Evolutionary conservation across 345 rosid species (phyloP).

Genomic region (Dipteronia dyeriana): DNA sequence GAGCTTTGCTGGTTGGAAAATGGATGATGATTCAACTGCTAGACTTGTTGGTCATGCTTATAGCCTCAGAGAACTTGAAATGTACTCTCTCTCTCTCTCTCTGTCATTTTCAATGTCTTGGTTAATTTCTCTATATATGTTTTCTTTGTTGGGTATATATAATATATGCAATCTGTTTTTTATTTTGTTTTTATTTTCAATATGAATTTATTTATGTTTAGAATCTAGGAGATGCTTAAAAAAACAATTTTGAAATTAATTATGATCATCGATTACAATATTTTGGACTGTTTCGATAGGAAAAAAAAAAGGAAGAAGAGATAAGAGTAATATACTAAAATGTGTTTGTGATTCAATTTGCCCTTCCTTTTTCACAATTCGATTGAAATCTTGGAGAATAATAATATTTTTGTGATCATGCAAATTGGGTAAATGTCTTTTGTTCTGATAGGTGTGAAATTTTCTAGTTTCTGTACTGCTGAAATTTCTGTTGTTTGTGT

Average conservation of each 20-base stretch:
- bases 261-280: neutral
- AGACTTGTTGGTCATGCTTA: constrained; percentile 72
- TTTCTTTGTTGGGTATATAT: neutral
- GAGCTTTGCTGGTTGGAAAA: constrained; percentile 82
- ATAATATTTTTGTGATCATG: neutral
- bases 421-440: neutral
- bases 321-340: neutral
- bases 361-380: neutral
- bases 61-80: constrained; percentile 86
- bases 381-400: neutral
- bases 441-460: neutral
- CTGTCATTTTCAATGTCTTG: neutral
- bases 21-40: constrained; percentile 79
- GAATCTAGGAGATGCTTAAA: neutral
- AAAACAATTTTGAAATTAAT: constrained; percentile 11
- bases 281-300: neutral
- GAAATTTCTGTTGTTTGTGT: too few relatives aligned
- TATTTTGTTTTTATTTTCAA: neutral
- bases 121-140: neutral
- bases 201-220: neutral
- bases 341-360: neutral
- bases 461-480: neutral
- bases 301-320: neutral
- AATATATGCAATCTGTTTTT: neutral
- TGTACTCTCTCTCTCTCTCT: neutral